These are phyloP conservation scores for Monilinia polystroma DNA, from an alignment of 2,329 filamentous ascomycete species.

Conservation along the genomic window DNA sequence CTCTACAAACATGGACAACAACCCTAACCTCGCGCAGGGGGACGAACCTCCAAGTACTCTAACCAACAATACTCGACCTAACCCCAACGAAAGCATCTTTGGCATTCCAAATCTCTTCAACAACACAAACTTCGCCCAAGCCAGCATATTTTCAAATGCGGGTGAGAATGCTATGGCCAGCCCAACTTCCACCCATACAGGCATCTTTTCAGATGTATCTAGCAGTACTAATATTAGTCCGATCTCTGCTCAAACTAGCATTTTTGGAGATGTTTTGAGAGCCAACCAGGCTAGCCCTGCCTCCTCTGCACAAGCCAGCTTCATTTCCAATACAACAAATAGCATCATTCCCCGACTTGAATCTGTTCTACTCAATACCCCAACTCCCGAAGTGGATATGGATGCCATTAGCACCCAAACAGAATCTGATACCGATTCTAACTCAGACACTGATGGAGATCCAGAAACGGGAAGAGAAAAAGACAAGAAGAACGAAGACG, in stretches of 20 bases:
- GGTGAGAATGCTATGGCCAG: background rate
- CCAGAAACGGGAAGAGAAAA: background rate
- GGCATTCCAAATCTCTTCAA: constrained; percentile 7
- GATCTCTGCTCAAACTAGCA: background rate
- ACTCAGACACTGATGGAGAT: background rate
- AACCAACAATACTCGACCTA: background rate
- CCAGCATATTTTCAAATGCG: background rate
- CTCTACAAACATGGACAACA: background rate
- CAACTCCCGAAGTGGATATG: background rate
- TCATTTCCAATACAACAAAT: background rate
- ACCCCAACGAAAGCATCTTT: constrained; percentile 3
- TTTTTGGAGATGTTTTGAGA: background rate
- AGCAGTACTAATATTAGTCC: background rate
- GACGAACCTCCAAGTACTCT: background rate
- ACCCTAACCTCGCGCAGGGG: background rate
- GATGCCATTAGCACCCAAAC: background rate
- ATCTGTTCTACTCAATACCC: background rate
- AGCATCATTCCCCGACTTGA: background rate
- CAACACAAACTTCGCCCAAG: constrained; percentile 4
- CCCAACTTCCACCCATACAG: background rate
- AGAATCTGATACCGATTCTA: background rate
- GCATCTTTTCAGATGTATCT: background rate
- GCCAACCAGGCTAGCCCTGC: background rate
- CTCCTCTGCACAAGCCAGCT: background rate
- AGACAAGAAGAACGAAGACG: no score